Evolutionary conservation across 2,329 filamentous ascomycete genomes (phyloP), one percentile per base, ranked within the genome.

Genomic region (Apiospora koreana): DNA sequence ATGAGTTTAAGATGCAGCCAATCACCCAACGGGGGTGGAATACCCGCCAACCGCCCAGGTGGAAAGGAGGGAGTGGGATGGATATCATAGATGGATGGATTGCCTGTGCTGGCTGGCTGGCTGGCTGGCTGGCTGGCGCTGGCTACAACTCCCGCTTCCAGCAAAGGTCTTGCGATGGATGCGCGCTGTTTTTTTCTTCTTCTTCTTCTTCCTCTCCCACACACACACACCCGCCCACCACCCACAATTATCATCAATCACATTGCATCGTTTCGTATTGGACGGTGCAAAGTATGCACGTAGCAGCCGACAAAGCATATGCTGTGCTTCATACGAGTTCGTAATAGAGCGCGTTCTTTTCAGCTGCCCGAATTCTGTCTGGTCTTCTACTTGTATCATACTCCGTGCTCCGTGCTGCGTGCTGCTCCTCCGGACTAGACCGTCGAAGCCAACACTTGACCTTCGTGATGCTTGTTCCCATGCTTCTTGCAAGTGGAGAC

Each of bases 391-490:
- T 35, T 8, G n/a, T n/a, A n/a, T n/a, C n/a, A n/a, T 31, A 12
- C 38, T 41, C 38, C 38, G 38, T 41, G 38, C 38, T 41, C 38
- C 38, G 38, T n/a, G n/a, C n/a, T n/a, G n/a, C 35, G 35, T 43
- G 10, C 41, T 43, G 41, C 41, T 43, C 41, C n/a, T n/a, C n/a
- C n/a, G n/a, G n/a, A n/a, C n/a, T n/a, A n/a, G n/a, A n/a, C n/a
- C 41, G 41, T 43, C 9, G 54, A 62, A 8, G 28, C 54, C 31
- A 21, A 38, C 41, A 21, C 50, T 58, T 58, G 50, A 35, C 28
- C 50, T 58, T 62, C 54, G 54, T 62, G 54, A 62, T 62, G 54
- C 31, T 12, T 62, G 54, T 62, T 62, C 54, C 54, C 54, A 62
- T 21, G 54, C 54, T n/a, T 14, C 28, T n/a, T 4, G 41, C 16